These are phyloP conservation scores for Cercospora nicotianae DNA, from an alignment of 2,329 filamentous ascomycete species.

Conservation along the genomic window DNA sequence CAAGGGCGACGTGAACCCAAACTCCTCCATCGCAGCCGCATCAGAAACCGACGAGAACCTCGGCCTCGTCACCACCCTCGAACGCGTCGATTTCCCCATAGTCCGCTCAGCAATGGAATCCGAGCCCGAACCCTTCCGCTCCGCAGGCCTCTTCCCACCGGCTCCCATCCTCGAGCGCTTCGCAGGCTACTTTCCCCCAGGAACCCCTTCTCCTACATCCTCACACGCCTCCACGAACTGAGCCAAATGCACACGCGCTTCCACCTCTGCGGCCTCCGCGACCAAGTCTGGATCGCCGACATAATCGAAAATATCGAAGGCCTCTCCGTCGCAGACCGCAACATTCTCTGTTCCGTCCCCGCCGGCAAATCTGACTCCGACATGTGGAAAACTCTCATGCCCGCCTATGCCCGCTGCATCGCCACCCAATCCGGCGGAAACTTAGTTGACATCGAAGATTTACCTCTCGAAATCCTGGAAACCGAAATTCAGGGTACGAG, in stretches of 20 bases:
- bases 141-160: constrained; percentile 75
- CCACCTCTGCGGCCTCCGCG: constrained; percentile 65
- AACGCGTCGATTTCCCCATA: constrained; percentile 64
- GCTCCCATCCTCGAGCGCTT: constrained; percentile 71
- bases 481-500: constrained; percentile 46
- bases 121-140: constrained; percentile 65
- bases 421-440: constrained; percentile 65
- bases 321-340: constrained; percentile 70
- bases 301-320: constrained; percentile 68
- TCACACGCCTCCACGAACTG: constrained; percentile 72
- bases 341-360: constrained; percentile 74
- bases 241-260: constrained; percentile 65
- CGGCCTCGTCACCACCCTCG: constrained; percentile 78
- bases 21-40: neutral
- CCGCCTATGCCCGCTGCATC: constrained; percentile 68
- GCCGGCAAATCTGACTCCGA: constrained; percentile 55
- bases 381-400: constrained; percentile 52
- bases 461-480: constrained; percentile 75
- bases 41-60: constrained; percentile 18
- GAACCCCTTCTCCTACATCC: constrained; percentile 78
- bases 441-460: constrained; percentile 67
- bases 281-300: constrained; percentile 68
- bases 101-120: constrained; percentile 63
- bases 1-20: constrained; percentile 27
- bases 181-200: constrained; percentile 74